Evolutionary conservation across 495 filamentous ascomycete species (phyloP).

Genomic region (Penicillium taxi): DNA sequence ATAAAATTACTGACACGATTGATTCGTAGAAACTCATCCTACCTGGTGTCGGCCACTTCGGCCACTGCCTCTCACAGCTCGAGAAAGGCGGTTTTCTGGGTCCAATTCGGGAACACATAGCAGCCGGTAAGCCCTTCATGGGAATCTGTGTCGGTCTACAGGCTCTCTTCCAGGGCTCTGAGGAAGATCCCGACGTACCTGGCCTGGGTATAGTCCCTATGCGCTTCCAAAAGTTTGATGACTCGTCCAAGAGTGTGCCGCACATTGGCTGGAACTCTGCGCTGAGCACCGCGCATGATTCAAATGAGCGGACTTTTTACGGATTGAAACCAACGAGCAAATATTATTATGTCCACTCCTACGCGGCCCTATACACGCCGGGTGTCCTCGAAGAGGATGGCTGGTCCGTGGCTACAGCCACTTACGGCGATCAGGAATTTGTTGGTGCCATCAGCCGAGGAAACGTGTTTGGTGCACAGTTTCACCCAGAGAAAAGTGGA

Average conservation of each 20-base stretch:
- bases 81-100: slow-evolving; percentile 69
- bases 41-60: slow-evolving; percentile 94
- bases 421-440: slow-evolving; percentile 84
- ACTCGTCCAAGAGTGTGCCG: slow-evolving; percentile 75
- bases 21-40: slow-evolving; percentile 69
- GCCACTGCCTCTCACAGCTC: slow-evolving; percentile 84
- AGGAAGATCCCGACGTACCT: slow-evolving; percentile 59
- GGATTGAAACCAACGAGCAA: slow-evolving; percentile 73
- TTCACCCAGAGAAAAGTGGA: slow-evolving; percentile 96
- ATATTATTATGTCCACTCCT: slow-evolving; percentile 98
- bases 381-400: slow-evolving; percentile 67
- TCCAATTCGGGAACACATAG: slow-evolving; percentile 71
- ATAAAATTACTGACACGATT: slow-evolving; percentile 13
- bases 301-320: slow-evolving; percentile 53
- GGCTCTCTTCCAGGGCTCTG: slow-evolving; percentile 76
- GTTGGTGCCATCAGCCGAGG: slow-evolving; percentile 80
- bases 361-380: slow-evolving; percentile 67
- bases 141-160: slow-evolving; percentile 95
- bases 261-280: slow-evolving; percentile 99
- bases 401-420: slow-evolving; percentile 81
- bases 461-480: slow-evolving; percentile 87
- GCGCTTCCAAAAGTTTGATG: slow-evolving; percentile 66
- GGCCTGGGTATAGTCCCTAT: slow-evolving; percentile 71
- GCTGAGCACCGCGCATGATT: slow-evolving; percentile 41
- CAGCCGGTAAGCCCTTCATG: slow-evolving; percentile 90